Evolutionary conservation across 257 asterid genomes (phyloP).

Genomic region (Gentiana dahurica): DNA sequence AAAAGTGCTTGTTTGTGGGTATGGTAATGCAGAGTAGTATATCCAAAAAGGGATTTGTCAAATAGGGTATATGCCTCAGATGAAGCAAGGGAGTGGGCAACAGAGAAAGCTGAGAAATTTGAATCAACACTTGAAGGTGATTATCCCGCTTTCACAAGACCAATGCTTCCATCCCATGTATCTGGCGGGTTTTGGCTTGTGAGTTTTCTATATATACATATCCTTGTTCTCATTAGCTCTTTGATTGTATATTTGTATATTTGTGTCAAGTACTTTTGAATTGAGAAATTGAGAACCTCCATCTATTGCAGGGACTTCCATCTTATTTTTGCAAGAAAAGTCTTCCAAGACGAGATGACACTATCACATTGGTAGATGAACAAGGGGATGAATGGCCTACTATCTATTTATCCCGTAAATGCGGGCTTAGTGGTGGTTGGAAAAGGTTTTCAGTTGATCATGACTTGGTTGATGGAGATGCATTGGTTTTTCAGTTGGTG

Average conservation of each 20-base stretch:
- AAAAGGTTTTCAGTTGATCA: conserved; percentile 76
- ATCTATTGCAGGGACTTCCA: conserved; percentile 63
- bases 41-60: conserved; percentile 34
- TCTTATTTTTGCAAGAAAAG: conserved; percentile 43
- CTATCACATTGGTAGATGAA: conserved; percentile 53
- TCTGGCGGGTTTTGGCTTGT: conserved; percentile 99
- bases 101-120: conserved; percentile 50
- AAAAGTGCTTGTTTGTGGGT: background rate
- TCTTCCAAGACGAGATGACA: conserved; percentile 52
- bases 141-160: conserved; percentile 42
- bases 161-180: conserved; percentile 96
- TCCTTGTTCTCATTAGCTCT: background rate
- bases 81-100: conserved; percentile 52
- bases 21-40: conserved; percentile 28
- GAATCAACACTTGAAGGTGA: conserved; percentile 43
- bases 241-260: background rate
- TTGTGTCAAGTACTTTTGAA: no score
- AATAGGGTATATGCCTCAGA: conserved; percentile 64
- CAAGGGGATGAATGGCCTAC: conserved; percentile 63
- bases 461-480: conserved; percentile 77
- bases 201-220: conserved; percentile 5
- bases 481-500: conserved; percentile 56
- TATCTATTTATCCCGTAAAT: conserved; percentile 51
- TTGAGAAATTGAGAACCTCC: background rate
- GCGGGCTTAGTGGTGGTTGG: conserved; percentile 95